These are phyloP conservation scores for Pueraria montana DNA, from an alignment of 306 rosid genomes.

Conservation along the genomic window DNA sequence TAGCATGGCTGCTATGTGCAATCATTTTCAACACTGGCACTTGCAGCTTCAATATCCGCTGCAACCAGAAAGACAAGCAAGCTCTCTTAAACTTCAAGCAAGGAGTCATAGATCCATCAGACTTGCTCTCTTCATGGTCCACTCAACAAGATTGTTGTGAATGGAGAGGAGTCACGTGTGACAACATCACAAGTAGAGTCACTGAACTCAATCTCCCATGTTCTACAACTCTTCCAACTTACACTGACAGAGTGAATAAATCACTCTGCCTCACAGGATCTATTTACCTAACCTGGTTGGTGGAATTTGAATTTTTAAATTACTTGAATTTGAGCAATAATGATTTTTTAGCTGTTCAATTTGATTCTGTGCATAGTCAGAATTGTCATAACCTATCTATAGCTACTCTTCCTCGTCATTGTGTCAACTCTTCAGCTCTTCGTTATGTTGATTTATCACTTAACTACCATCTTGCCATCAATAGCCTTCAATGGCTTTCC, in stretches of 20 bases:
- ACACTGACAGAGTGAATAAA: neutral
- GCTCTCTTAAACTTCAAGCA: neutral
- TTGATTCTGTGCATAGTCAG: neutral
- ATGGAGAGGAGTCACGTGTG: conserved; percentile 21
- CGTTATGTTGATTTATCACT: neutral
- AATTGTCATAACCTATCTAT: neutral
- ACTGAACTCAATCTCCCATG: neutral
- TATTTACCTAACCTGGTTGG: neutral
- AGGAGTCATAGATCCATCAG: conserved; percentile 1
- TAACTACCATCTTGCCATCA: neutral
- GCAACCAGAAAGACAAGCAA: neutral
- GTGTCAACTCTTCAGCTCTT: neutral
- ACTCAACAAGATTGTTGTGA: conserved; percentile 4
- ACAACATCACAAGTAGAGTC: conserved; percentile 1
- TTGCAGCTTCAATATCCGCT: neutral
- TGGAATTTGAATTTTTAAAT: conserved; percentile 10
- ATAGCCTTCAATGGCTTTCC: conserved; percentile 34
- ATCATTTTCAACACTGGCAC: neutral
- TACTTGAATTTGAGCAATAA: conserved; percentile 8
- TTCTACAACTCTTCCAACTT: neutral
- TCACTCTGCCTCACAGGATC: conserved; percentile 6
- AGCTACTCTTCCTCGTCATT: neutral
- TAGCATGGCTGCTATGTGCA: neutral
- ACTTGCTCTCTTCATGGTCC: neutral
- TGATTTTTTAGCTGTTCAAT: neutral